Percentiles rank a stretch among this genome's conserved stretches.
Conservation (phyloP, 2,329 filamentous ascomycete species). For the Fusarium anguioides region DNA sequence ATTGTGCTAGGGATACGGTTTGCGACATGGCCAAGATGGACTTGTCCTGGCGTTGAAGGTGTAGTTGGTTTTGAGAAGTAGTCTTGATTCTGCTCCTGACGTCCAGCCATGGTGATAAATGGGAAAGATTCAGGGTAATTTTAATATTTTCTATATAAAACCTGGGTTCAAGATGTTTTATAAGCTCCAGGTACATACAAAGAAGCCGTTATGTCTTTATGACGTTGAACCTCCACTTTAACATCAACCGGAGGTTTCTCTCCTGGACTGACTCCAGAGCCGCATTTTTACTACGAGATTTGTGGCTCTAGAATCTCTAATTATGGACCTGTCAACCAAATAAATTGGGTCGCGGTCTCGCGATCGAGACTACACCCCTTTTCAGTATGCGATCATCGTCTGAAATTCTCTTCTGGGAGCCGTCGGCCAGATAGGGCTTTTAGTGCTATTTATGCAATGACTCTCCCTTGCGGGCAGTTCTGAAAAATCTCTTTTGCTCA, state of each 20-base stretch:
- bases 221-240: slow-evolving; percentile 22
- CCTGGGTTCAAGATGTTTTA: background rate
- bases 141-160: background rate
- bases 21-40: slow-evolving; percentile 16
- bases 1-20: slow-evolving; percentile 26
- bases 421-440: background rate
- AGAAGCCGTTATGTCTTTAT: background rate
- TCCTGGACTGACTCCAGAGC: slow-evolving; percentile 6
- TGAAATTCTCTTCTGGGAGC: background rate
- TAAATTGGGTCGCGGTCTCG: slow-evolving; percentile 1
- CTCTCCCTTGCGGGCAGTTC: too few species aligned
- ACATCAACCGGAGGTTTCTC: slow-evolving; percentile 25
- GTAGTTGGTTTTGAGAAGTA: slow-evolving; percentile 20
- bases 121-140: too few species aligned
- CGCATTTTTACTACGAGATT: background rate
- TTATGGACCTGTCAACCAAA: slow-evolving; percentile 1
- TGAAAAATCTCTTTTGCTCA: too few species aligned
- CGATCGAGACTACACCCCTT: background rate
- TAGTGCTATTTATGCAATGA: too few species aligned
- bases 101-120: background rate
- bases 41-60: slow-evolving; percentile 21
- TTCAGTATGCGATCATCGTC: background rate
- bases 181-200: background rate
- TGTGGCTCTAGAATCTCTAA: background rate
- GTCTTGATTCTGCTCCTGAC: slow-evolving; percentile 10